Evolutionary conservation across 805 yeast genomes (phyloP), one percentile per base, ranked within the genome.

Genomic region (Debaryomyces hansenii): DNA sequence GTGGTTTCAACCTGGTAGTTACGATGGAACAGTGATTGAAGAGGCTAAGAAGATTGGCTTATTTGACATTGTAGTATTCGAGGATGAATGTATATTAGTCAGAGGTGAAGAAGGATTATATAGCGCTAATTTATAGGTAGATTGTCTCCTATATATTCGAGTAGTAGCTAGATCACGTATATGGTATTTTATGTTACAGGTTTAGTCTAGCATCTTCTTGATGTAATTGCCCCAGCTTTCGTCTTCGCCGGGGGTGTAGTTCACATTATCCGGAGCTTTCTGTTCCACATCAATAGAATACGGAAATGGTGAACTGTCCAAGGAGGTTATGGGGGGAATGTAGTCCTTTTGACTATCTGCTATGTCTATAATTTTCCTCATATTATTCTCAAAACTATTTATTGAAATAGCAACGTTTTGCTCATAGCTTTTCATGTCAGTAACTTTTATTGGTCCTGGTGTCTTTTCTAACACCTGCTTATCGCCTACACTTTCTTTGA

Each of bases 1-100:
- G 12, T 89, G 96, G 96, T 83, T 86, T 53, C 96, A 88, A 58
- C 96, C 96, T 0, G 96, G 95, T 0, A 78, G 90, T 18, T 87
- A 79, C 53, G 83, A 85, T 55, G 57, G 60, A 2, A 73, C 69
- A 10, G 79, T 78, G 3, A 67, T 85, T 14, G 67, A 74, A 0
- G 63, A 63, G 29, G 75, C 77, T n/a, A 59, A 54, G 39, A 57
- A 50, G 28, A 60, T 63, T 48, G 78, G 66, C n/a, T 60, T 60
- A 20, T 55, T 52, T 4, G 70, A 62, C 15, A 57, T 53, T 15
- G 64, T 69, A 4, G 63, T 78, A 15, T 66, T 66, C 31, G 74
- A 78, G 55, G 87, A 82, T 15, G 83, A 83, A 50, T 88, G 96
- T 65, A 81, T 88, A 37, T 66, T 88, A 48, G 87, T 85, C 2